Percentiles rank a stretch among this genome's conserved stretches.
Evolutionary conservation across 805 yeast genomes (phyloP).

Genomic region (Hanseniaspora clermontiae): DNA sequence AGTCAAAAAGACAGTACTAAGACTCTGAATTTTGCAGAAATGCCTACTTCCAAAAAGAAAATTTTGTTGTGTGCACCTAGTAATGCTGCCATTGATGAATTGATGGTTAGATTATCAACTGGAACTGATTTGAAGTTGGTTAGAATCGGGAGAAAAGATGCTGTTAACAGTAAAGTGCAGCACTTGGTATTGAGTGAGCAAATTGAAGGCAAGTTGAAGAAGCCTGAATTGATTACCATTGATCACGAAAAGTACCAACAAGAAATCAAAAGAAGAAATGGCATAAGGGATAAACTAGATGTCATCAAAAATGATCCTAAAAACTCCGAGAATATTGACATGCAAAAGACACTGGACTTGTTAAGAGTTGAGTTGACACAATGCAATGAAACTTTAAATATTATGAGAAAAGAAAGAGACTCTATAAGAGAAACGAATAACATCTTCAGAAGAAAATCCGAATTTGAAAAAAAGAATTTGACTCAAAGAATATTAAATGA

Average conservation of each 20-base stretch:
- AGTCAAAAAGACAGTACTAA: constrained; percentile 23
- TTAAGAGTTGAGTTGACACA: constrained; percentile 36
- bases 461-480: constrained; percentile 58
- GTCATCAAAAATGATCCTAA: constrained; percentile 15
- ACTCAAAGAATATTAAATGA: constrained; percentile 10
- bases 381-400: constrained; percentile 43
- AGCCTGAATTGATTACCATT: constrained; percentile 31
- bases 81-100: constrained; percentile 96
- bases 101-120: constrained; percentile 63
- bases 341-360: constrained; percentile 36
- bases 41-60: constrained; percentile 33
- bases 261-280: constrained; percentile 48
- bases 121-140: constrained; percentile 68
- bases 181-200: constrained; percentile 77
- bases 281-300: constrained; percentile 33
- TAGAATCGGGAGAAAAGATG: constrained; percentile 82
- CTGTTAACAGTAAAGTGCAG: constrained; percentile 66
- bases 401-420: constrained; percentile 61
- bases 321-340: constrained; percentile 26
- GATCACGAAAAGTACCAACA: constrained; percentile 22
- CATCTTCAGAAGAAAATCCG: constrained; percentile 58
- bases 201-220: constrained; percentile 49
- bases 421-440: constrained; percentile 63
- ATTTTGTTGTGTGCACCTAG: constrained; percentile 93
- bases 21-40: constrained; percentile 25